Base-by-base conservation (phyloP, 176 grass and related monocot species). In the Cocos nucifera region DNA sequence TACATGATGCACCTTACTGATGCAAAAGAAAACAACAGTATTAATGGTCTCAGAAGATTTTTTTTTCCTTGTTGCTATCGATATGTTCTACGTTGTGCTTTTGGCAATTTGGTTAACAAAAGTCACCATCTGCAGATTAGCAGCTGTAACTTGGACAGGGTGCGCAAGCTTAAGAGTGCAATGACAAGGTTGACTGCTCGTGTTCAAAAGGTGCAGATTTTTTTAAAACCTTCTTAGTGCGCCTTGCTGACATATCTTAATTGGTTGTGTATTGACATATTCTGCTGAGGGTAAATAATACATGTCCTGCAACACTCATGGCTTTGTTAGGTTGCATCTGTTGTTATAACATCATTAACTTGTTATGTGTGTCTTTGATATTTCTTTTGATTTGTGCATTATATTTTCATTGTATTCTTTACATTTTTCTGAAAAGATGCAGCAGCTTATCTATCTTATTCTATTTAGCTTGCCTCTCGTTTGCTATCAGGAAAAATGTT, bases 151-250 rank as follows among this genome's bases (percentile, higher is more conserved):
- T 22, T 72, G 49, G 69, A 72, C 17, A 72, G 49, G 49, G 57
- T 72, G 9, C 57, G 69, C 57, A 72, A 62, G 69, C 57, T 61
- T 30, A 72, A 72, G 56, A 62, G 69, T 61, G 22, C 57, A 61
- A 72, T 62, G 69, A 72, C 57, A 18, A 72, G 57, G 49, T 61
- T 72, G 44, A 72, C 20, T 61, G 69, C 57, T 53, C 57, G 69
- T 17, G 57, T 61, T 30, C 69, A 72, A 28, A 72, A 72, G 58
- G 69, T 72, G 53, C 21, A 18, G n/a, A 20, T 50, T 58, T 14
- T 28, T 8, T 21, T 58, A n/a, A n/a, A 44, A 44, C 35, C 35
- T 44, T 25, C 17, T 39, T 15, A 16, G 39, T 39, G 58, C 35
- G 8, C 35, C 1, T 6, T 44, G 35, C 35, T 44, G 8, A 39